These are phyloP conservation scores for Cylindrodendrum hubeiense DNA, from an alignment of 2,329 filamentous ascomycete genomes.

Conservation along the genomic window DNA sequence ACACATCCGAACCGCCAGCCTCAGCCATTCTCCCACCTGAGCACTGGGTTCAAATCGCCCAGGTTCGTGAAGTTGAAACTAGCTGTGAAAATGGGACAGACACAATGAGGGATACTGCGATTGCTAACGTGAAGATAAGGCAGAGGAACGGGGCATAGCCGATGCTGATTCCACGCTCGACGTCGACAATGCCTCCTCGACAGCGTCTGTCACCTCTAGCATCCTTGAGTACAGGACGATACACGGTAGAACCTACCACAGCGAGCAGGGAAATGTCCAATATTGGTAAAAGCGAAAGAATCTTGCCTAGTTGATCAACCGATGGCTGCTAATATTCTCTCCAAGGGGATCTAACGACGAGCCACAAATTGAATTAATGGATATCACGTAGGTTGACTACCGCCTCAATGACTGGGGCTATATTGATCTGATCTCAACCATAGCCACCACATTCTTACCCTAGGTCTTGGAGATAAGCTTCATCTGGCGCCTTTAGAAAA, in stretches of 20 bases:
- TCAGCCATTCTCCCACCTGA: slow-evolving; percentile 31
- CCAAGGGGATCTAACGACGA: slow-evolving; percentile 40
- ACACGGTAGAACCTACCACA: slow-evolving; percentile 39
- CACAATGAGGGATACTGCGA: no score
- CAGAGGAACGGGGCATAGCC: not conserved
- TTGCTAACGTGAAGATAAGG: not conserved
- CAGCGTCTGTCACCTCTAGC: slow-evolving; percentile 35
- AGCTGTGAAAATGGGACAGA: not conserved
- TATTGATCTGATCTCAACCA: not conserved
- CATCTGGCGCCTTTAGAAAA: slow-evolving; percentile 36
- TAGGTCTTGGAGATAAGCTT: slow-evolving; percentile 37
- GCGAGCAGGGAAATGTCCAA: slow-evolving; percentile 38
- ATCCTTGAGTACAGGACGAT: slow-evolving; percentile 39
- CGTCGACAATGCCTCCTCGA: slow-evolving; percentile 31
- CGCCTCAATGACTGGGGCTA: rapidly evolving
- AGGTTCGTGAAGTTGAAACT: slow-evolving; percentile 22
- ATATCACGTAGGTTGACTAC: slow-evolving; percentile 28
- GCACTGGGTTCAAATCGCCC: slow-evolving; percentile 33
- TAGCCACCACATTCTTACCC: slow-evolving; percentile 39
- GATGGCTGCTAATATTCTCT: not conserved
- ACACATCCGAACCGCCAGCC: not conserved
- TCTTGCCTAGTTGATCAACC: not conserved
- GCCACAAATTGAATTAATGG: slow-evolving; percentile 38
- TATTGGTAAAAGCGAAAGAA: slow-evolving; percentile 35
- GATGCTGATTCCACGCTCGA: slow-evolving; percentile 21